phyloP scores from a whole-genome alignment of 176 grass and related monocot species.

The Eleusine indica region DNA sequence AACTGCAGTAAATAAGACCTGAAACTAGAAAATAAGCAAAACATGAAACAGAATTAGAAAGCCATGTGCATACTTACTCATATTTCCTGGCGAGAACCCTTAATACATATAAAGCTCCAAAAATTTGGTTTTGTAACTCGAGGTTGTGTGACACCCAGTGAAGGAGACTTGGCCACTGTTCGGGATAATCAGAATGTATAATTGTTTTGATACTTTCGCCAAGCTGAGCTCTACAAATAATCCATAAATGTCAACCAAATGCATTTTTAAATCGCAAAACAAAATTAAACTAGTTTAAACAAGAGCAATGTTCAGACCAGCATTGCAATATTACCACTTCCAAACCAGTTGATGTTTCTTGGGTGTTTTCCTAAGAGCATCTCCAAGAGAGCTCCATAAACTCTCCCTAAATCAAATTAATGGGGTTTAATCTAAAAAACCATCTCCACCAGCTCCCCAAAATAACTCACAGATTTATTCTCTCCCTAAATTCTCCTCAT shows the following conservation, averaged over 20 bases:
- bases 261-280: constrained; percentile 11
- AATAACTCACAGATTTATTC: no score
- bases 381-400: no score
- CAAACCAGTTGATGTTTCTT: constrained; percentile 19
- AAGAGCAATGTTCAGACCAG: constrained; percentile 15
- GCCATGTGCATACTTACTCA: constrained; percentile 60
- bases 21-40: constrained; percentile 14
- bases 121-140: constrained; percentile 78
- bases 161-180: constrained; percentile 91
- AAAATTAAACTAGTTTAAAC: neutral
- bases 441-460: no score
- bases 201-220: constrained; percentile 98
- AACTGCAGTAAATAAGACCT: neutral
- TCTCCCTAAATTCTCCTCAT: no score
- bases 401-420: no score
- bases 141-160: constrained; percentile 87
- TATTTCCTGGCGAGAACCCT: constrained; percentile 94
- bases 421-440: no score
- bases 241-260: constrained; percentile 26
- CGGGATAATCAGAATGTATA: constrained; percentile 88
- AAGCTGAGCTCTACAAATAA: constrained; percentile 76
- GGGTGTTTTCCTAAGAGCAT: no score
- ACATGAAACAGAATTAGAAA: constrained; percentile 1
- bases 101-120: constrained; percentile 91
- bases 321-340: constrained; percentile 13